phyloP scores from a whole-genome alignment of 2,329 filamentous ascomycete species.

The Phialemoniopsis sp. region DNA sequence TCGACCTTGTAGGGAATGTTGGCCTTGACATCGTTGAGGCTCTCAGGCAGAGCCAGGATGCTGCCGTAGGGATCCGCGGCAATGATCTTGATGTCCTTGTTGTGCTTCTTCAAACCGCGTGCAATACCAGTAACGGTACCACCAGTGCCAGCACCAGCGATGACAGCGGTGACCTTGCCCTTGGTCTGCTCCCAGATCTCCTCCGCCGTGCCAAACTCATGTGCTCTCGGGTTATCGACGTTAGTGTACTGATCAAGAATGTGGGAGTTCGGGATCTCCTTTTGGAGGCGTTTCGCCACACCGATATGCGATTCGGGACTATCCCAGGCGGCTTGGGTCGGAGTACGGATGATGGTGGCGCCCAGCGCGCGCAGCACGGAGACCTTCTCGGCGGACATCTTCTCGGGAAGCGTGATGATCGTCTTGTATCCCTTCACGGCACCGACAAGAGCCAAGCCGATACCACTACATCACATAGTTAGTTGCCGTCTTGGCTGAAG shows the following conservation, averaged over 20 bases:
- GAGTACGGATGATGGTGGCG: slow-evolving; percentile 95
- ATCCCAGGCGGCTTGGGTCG: slow-evolving; percentile 92
- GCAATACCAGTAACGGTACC: slow-evolving; percentile 92
- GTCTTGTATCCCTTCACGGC: slow-evolving; percentile 98
- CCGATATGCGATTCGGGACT: slow-evolving; percentile 95
- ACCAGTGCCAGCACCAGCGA: slow-evolving; percentile 92
- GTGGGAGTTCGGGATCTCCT: slow-evolving; percentile 94
- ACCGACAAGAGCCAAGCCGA: slow-evolving; percentile 87
- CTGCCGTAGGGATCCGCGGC: slow-evolving; percentile 91
- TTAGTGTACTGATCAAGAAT: slow-evolving; percentile 97
- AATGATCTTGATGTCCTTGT: slow-evolving; percentile 77
- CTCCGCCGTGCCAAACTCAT: slow-evolving; percentile 91
- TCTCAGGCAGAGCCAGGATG: slow-evolving; percentile 78
- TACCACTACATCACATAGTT: slow-evolving; percentile 51
- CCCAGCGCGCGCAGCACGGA: slow-evolving; percentile 89
- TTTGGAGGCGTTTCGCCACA: slow-evolving; percentile 82
- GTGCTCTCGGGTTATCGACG: slow-evolving; percentile 83
- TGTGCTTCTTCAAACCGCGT: slow-evolving; percentile 82
- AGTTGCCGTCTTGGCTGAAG: too few relatives aligned
- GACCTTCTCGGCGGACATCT: slow-evolving; percentile 99
- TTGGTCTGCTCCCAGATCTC: slow-evolving; percentile 93
- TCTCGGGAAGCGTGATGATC: slow-evolving; percentile 97
- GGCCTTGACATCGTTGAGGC: slow-evolving; percentile 72
- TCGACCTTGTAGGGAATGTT: slow-evolving; percentile 96
- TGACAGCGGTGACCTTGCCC: slow-evolving; percentile 75